Conservation (phyloP, 768 basidiomycete species). For the Leccinum ochraceum region DNA sequence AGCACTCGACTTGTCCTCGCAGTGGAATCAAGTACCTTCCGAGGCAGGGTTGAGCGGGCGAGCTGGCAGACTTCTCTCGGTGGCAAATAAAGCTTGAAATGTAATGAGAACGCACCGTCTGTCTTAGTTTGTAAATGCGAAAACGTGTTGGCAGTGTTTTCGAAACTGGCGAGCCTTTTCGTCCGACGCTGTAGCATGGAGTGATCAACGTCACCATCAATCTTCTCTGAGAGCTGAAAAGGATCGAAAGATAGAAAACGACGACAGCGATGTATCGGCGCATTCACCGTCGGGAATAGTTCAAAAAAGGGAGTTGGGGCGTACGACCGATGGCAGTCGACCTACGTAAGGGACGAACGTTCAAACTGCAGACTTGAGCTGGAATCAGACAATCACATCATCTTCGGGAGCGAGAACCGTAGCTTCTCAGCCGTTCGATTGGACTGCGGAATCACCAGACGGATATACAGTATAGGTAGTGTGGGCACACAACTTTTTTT, state of each 20-base stretch:
- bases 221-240: too few species aligned
- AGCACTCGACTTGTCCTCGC: conserved; percentile 53
- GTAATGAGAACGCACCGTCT: not conserved
- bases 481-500: too few species aligned
- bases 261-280: too few species aligned
- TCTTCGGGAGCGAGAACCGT: not conserved
- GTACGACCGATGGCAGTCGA: too few species aligned
- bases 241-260: too few species aligned
- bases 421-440: not conserved
- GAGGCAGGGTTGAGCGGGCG: conserved; percentile 36
- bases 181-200: too few species aligned
- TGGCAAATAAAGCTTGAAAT: not conserved
- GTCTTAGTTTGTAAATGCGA: not conserved
- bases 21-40: conserved; percentile 60
- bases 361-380: not conserved
- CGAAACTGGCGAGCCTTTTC: too few species aligned
- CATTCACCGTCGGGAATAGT: too few species aligned
- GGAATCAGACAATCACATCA: not conserved
- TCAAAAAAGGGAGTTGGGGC: too few species aligned
- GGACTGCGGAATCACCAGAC: not conserved
- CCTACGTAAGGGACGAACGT: not conserved
- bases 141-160: not conserved
- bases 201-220: too few species aligned
- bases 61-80: not conserved
- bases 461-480: not conserved